These are phyloP conservation scores for Alternaria infectoria DNA, from an alignment of 2,329 filamentous ascomycete genomes.

Conservation along the genomic window DNA sequence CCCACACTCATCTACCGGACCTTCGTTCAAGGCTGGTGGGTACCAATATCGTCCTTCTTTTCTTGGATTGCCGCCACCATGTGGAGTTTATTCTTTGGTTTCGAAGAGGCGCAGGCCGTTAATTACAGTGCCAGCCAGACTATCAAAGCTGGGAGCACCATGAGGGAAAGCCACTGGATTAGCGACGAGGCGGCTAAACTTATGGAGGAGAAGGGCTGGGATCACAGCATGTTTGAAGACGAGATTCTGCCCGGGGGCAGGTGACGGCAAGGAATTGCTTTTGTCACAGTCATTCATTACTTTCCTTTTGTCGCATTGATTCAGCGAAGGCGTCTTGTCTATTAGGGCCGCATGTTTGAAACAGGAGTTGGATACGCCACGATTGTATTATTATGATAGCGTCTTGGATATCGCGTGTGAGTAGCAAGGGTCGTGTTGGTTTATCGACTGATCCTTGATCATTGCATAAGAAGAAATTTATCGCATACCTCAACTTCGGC, in stretches of 20 bases:
- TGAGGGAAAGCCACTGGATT: constrained; percentile 4
- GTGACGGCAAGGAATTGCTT: background rate
- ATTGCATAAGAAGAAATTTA: background rate
- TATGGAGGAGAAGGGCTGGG: constrained; percentile 26
- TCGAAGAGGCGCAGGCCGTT: constrained; percentile 7
- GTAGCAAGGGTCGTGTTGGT: background rate
- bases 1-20: constrained; percentile 60
- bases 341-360: background rate
- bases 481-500: background rate
- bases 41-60: constrained; percentile 32
- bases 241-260: constrained; percentile 16
- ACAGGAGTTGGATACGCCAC: constrained; percentile 1
- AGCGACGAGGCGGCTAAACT: constrained; percentile 13
- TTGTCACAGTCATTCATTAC: background rate
- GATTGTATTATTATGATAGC: constrained; percentile 5
- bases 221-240: constrained; percentile 35
- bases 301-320: constrained; percentile 12
- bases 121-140: background rate
- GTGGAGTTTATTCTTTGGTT: constrained; percentile 14
- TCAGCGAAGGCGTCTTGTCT: constrained; percentile 21
- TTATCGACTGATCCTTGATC: background rate
- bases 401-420: constrained; percentile 5
- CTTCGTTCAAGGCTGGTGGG: constrained; percentile 44
- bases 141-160: constrained; percentile 1
- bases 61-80: constrained; percentile 24